Base-by-base conservation (phyloP, 1,284 basidiomycete genomes). In the Ceratobasidium sp. region DNA sequence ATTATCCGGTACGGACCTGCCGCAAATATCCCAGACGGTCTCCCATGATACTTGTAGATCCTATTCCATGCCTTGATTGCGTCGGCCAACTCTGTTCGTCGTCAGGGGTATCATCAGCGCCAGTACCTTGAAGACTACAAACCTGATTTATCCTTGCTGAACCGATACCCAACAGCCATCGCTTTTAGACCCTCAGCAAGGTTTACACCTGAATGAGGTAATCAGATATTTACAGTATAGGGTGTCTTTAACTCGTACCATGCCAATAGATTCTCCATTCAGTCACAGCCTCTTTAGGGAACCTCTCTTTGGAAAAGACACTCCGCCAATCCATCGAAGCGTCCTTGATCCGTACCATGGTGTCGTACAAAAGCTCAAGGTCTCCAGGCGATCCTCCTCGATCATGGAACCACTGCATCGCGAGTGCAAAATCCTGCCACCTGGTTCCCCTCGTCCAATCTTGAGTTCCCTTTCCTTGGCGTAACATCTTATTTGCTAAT, bases 401-500 rank as follows among this genome's bases (percentile, higher is more conserved):
- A 36, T 67, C 64, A 29, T 67, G 56, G 11, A 67, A 19, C 64
- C 64, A 67, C 21, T 67, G 64, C 29, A 67, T 19, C 5, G 64
- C 64, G 42, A 67, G 47, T 2, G 44, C 33, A 29, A 56, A 67
- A 42, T 67, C 64, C 19, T 67, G 53, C 64, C 64, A 67, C 6
- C 64, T 52, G 7, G 64, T 66, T 29, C 62, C 64, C 7, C 44
- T 16, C 1, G 64, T 67, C 64, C 64, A 67, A 29, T 56, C 64
- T 16, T 30, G 42, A 30, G 53, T 56, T 8, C 64, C 64, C 39
- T 46, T 23, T 3, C 53, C 53, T 21, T 67, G 56, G 16, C 44
- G 56, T 14, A 67, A 53, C 64, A 67, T 67, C 27, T 53, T 29
- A 29, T 67, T 84, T 30, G 85, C 83, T n/a, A 85, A 74, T 8